Conservation (phyloP, 2,329 filamentous ascomycete species). For the Colletotrichum horii region DNA sequence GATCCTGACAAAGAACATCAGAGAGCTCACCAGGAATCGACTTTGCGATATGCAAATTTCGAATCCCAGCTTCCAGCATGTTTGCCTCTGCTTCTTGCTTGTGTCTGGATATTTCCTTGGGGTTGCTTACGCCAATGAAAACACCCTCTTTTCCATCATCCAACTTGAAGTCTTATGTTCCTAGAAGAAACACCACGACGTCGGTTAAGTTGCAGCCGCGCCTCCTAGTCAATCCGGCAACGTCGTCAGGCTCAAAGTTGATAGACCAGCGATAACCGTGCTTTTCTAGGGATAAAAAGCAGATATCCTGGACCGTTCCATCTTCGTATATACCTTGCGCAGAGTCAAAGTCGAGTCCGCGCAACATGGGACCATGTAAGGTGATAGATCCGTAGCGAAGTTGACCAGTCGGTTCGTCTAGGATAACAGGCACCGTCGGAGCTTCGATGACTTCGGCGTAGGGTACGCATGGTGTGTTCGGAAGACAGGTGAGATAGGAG, state of each 20-base stretch:
- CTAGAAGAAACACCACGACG: neutral
- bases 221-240: neutral
- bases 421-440: neutral
- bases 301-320: neutral
- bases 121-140: neutral
- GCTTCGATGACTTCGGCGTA: neutral
- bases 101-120: neutral
- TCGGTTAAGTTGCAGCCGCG: neutral
- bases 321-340: neutral
- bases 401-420: neutral
- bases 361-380: neutral
- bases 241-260: neutral
- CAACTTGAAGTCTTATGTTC: neutral
- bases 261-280: neutral
- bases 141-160: fast-evolving
- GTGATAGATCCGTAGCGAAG: fast-evolving
- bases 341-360: neutral
- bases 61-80: fast-evolving
- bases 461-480: neutral
- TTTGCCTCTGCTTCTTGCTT: neutral
- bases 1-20: fast-evolving
- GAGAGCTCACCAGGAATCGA: neutral
- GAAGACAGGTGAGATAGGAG: neutral
- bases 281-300: neutral
- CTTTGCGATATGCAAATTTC: fast-evolving